These are phyloP conservation scores for Malus sieversii DNA, from an alignment of 306 rosid genomes.

Conservation along the genomic window DNA sequence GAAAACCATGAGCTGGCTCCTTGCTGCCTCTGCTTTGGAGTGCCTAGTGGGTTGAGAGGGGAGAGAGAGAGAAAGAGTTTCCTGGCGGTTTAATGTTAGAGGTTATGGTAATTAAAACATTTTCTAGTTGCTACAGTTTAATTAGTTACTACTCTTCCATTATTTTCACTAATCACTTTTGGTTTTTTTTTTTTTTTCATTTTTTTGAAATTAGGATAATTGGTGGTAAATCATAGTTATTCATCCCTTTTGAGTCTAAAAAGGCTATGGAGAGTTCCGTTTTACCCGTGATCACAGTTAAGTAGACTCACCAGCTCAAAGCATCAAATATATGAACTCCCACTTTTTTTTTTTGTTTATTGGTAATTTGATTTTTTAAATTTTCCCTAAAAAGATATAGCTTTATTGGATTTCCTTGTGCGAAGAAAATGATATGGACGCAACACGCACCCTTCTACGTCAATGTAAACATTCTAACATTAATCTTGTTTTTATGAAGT, in stretches of 20 bases:
- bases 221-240: too few species aligned
- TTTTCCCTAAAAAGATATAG: background rate
- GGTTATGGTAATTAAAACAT: background rate
- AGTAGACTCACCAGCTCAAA: too few species aligned
- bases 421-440: background rate
- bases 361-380: background rate
- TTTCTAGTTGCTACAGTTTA: conserved; percentile 1
- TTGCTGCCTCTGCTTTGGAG: background rate
- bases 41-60: conserved; percentile 7
- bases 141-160: background rate
- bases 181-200: background rate
- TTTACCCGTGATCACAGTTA: too few species aligned
- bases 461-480: too few species aligned
- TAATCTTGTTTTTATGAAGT: too few species aligned
- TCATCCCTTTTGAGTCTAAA: rapidly evolving
- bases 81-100: background rate
- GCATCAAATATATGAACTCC: too few species aligned
- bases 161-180: background rate
- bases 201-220: too few species aligned
- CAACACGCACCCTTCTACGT: background rate
- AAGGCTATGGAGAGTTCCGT: too few species aligned
- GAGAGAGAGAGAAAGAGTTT: background rate
- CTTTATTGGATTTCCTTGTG: background rate
- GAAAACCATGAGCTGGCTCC: conserved; percentile 12
- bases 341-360: too few species aligned